These are phyloP conservation scores for Sporothrix schenckii DNA, from an alignment of 2,329 filamentous ascomycete genomes.

Conservation along the genomic window DNA sequence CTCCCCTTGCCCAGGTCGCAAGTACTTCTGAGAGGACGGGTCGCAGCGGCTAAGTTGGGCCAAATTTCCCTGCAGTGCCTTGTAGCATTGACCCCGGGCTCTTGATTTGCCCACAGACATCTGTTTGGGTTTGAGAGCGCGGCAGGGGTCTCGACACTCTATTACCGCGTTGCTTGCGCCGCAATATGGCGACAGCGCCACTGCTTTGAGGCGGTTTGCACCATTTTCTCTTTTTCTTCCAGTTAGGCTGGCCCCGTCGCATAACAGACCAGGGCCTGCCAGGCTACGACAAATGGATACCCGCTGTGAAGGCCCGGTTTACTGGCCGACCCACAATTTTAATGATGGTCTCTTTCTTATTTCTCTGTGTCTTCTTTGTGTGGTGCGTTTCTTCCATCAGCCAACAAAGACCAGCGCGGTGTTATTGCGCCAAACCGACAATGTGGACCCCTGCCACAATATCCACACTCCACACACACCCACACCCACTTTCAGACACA, in stretches of 20 bases:
- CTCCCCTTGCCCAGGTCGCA: background rate
- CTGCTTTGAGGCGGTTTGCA: slow-evolving; percentile 1
- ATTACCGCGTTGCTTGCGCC: background rate
- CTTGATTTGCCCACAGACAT: slow-evolving; percentile 25
- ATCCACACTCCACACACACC: slow-evolving; percentile 17
- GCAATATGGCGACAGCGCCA: slow-evolving; percentile 18
- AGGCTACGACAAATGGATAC: slow-evolving; percentile 8
- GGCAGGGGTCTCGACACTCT: background rate
- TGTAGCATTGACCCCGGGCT: slow-evolving; percentile 7
- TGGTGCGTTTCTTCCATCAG: background rate
- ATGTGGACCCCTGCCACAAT: slow-evolving; percentile 25
- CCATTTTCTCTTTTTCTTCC: background rate
- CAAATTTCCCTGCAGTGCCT: background rate
- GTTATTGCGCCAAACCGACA: slow-evolving; percentile 17
- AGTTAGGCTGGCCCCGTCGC: background rate
- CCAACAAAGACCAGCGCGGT: slow-evolving; percentile 3
- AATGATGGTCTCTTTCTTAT: background rate
- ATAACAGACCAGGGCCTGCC: slow-evolving; percentile 2
- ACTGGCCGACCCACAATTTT: slow-evolving; percentile 5
- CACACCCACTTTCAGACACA: background rate
- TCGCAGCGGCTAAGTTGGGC: background rate
- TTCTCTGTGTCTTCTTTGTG: background rate
- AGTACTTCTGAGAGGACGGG: background rate
- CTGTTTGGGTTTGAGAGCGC: slow-evolving; percentile 23
- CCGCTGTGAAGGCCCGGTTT: background rate